Evolutionary conservation across 2,329 filamentous ascomycete species (phyloP).

Genomic region (Beauveria brongniartii): DNA sequence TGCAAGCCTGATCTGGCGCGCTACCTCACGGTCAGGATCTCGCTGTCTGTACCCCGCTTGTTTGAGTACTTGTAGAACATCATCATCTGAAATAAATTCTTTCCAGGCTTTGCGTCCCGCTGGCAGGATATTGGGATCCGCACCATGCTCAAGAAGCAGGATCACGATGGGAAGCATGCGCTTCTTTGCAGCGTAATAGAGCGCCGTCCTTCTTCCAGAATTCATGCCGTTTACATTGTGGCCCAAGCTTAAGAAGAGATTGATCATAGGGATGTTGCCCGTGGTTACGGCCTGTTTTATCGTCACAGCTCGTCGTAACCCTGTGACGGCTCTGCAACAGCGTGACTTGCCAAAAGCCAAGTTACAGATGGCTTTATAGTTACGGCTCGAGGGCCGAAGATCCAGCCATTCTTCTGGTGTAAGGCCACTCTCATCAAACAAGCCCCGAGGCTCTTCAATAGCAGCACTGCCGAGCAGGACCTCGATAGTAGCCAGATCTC

Average conservation of each 20-base stretch:
- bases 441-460: neutral
- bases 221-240: constrained; percentile 18
- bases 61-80: neutral
- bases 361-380: constrained; percentile 17
- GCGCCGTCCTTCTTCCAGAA: constrained; percentile 19
- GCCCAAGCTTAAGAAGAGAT: constrained; percentile 8
- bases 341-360: constrained; percentile 22
- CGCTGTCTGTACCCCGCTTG: neutral
- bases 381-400: constrained; percentile 10
- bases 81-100: neutral
- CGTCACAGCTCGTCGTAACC: constrained; percentile 17
- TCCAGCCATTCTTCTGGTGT: neutral
- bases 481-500: constrained; percentile 16
- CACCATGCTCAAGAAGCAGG: constrained; percentile 3
- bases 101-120: neutral
- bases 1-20: too few species aligned
- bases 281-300: constrained; percentile 7
- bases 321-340: constrained; percentile 20
- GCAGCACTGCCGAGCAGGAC: constrained; percentile 13
- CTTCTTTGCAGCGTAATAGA: constrained; percentile 20
- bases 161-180: constrained; percentile 14
- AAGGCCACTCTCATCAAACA: neutral
- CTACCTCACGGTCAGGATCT: neutral
- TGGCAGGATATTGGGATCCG: neutral
- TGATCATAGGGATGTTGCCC: neutral